Conservation (phyloP, 441 rosid species). For the Populus hybrid region DNA sequence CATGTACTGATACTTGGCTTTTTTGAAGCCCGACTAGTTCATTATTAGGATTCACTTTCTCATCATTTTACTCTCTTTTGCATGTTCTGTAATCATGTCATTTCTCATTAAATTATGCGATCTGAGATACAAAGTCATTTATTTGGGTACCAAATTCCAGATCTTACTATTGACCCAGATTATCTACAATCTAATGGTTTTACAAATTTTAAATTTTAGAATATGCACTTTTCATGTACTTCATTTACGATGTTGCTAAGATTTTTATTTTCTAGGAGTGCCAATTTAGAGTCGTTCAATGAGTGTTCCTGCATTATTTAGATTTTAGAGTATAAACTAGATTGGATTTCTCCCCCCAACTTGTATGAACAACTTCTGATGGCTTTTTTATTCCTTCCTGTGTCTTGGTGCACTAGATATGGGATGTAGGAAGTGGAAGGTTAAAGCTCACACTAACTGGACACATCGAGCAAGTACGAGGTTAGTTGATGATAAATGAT, state of each 20-base stretch:
- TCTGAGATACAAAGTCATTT: neutral
- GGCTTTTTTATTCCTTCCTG: neutral
- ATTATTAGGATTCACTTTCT: neutral
- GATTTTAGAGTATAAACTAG: neutral
- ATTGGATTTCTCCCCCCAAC: neutral
- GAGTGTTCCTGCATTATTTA: neutral
- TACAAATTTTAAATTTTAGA: neutral
- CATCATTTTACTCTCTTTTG: neutral
- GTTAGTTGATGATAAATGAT: constrained; percentile 38
- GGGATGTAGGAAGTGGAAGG: constrained; percentile 92
- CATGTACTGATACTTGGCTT: neutral
- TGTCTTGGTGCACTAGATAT: constrained; percentile 51
- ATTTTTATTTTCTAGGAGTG: neutral
- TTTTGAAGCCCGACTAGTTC: neutral
- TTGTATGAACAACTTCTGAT: neutral
- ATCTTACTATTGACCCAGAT: neutral
- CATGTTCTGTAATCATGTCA: neutral
- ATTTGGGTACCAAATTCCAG: neutral
- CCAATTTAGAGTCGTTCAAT: neutral
- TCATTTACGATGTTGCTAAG: neutral
- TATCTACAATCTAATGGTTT: too few species aligned
- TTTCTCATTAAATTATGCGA: neutral
- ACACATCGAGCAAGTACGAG: constrained; percentile 93
- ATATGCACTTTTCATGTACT: neutral
- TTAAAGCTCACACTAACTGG: constrained; percentile 91